These are phyloP conservation scores for Aschersonia sp. DNA, from an alignment of 2,329 filamentous ascomycete species.

Conservation along the genomic window DNA sequence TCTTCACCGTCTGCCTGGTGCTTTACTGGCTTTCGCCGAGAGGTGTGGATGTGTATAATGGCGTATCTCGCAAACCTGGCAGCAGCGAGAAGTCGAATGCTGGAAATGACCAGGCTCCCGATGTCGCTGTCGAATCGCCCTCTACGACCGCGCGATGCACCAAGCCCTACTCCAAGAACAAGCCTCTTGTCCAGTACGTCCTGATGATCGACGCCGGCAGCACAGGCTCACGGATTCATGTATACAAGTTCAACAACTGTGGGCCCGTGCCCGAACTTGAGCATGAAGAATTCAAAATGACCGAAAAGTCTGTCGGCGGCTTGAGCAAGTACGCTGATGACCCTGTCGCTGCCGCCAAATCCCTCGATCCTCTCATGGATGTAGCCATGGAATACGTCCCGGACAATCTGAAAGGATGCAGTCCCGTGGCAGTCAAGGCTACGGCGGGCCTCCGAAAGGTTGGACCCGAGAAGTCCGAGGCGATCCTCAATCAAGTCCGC, in stretches of 20 bases:
- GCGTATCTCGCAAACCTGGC: conserved; percentile 8
- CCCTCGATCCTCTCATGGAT: conserved; percentile 75
- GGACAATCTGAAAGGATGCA: conserved; percentile 79
- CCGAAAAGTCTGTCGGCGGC: conserved; percentile 67
- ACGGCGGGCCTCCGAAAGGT: conserved; percentile 86
- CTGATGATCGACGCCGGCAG: conserved; percentile 98
- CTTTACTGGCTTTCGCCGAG: conserved; percentile 50
- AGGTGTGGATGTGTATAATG: conserved; percentile 38
- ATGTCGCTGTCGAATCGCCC: conserved; percentile 39
- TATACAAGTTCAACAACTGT: conserved; percentile 99
- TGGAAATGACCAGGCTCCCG: conserved; percentile 25
- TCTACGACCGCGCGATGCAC: conserved; percentile 62
- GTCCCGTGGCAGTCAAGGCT: conserved; percentile 92
- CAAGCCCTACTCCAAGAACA: conserved; percentile 70
- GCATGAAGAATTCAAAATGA: conserved; percentile 86
- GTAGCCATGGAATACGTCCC: conserved; percentile 76
- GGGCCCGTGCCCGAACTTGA: conserved; percentile 90
- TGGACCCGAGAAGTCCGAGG: conserved; percentile 63
- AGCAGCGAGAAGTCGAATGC: conserved; percentile 7
- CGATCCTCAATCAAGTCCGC: conserved; percentile 76
- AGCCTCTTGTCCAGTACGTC: conserved; percentile 92
- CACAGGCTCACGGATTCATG: conserved; percentile 94
- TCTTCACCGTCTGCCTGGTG: conserved; percentile 42
- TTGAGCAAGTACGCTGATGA: conserved; percentile 80
- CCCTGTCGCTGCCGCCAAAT: conserved; percentile 76